A percentile compares a stretch with the other conserved stretches of the same genome.
These are phyloP conservation scores for Senna siamea DNA, from an alignment of 306 rosid species.

Conservation along the genomic window DNA sequence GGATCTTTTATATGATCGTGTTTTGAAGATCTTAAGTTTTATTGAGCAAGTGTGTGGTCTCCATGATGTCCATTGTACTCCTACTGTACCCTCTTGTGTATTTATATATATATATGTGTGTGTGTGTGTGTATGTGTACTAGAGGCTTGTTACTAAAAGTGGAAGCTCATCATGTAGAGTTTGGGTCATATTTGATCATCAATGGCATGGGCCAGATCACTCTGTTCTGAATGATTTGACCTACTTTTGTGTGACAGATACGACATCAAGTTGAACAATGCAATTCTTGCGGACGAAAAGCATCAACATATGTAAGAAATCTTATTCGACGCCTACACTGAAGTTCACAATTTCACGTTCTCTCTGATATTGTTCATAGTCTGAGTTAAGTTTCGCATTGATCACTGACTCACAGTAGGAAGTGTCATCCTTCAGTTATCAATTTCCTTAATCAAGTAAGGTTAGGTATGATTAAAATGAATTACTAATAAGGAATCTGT, in stretches of 20 bases:
- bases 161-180: neutral
- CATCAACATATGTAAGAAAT: slow-evolving; percentile 76
- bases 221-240: slow-evolving; percentile 16
- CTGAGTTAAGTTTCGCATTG: too few species aligned
- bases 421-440: too few species aligned
- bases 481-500: too few species aligned
- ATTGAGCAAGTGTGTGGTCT: neutral
- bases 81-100: neutral
- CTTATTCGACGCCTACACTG: neutral
- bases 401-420: too few species aligned
- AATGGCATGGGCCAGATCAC: slow-evolving; percentile 23
- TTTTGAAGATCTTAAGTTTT: too few species aligned
- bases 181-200: neutral
- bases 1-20: too few species aligned
- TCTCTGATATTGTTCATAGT: neutral
- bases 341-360: neutral
- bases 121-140: too few species aligned
- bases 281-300: slow-evolving; percentile 91
- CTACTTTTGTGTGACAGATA: slow-evolving; percentile 52
- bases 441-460: too few species aligned
- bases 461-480: too few species aligned
- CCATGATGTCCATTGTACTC: neutral
- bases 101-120: too few species aligned
- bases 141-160: neutral
- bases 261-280: slow-evolving; percentile 75